Conservation (phyloP, 345 rosid species). For the Rhodamnia rubescens region DNA sequence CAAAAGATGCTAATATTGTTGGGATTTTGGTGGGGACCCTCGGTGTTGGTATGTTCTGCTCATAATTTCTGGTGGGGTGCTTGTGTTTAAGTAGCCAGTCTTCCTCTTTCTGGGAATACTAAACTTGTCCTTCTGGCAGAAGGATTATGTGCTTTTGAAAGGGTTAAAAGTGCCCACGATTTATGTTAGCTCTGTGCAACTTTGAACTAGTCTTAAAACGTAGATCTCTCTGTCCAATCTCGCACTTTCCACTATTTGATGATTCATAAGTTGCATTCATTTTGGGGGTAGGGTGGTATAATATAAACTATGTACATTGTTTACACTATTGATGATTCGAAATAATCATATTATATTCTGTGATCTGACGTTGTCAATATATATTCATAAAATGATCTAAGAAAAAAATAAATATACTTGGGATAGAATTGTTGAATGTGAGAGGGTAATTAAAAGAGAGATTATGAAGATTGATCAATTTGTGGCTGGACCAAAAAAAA, state of each 20-base stretch:
- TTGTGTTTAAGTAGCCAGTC: not conserved
- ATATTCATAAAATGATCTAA: not conserved
- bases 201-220: not conserved
- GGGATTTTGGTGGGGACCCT: constrained; percentile 97
- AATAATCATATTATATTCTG: not conserved
- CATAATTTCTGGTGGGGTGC: not conserved
- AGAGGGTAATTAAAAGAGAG: not conserved
- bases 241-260: not conserved
- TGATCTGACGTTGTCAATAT: not conserved
- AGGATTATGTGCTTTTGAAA: not conserved
- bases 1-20: constrained; percentile 86
- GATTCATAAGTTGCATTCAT: not conserved
- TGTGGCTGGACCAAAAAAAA: not conserved
- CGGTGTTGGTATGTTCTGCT: constrained; percentile 65
- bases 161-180: not conserved
- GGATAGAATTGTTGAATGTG: not conserved
- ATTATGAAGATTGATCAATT: not conserved
- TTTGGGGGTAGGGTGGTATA: not conserved
- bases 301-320: not conserved
- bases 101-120: not conserved
- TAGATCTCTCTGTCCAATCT: not conserved
- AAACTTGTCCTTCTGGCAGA: not conserved
- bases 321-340: not conserved
- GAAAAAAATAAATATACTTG: not conserved
- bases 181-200: not conserved